phyloP scores from a whole-genome alignment of 306 rosid species.

The Castanospermum australe region DNA sequence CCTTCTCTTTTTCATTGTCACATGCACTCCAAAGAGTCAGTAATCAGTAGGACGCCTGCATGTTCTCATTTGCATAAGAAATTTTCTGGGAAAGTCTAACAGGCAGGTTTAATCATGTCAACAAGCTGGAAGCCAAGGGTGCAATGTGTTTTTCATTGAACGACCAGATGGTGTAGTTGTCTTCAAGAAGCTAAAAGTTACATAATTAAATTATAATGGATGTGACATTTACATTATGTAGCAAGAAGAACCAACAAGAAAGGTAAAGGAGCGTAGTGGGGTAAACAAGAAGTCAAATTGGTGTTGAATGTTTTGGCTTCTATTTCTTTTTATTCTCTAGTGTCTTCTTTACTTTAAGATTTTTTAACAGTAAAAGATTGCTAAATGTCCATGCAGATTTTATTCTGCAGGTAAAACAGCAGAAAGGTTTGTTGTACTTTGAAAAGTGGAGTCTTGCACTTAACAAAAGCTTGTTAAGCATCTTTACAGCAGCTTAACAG shows the following conservation, averaged over 20 bases:
- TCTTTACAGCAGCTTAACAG: conserved; percentile 33
- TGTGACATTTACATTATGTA: background rate
- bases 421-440: conserved; percentile 31
- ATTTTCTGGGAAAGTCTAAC: background rate
- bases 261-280: conserved; percentile 23
- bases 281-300: conserved; percentile 30
- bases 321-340: conserved; percentile 5
- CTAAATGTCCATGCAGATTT: conserved; percentile 28
- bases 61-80: background rate
- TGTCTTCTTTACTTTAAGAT: conserved; percentile 8
- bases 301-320: background rate
- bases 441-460: conserved; percentile 59
- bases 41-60: background rate
- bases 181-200: conserved; percentile 25
- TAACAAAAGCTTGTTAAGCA: conserved; percentile 59
- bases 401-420: conserved; percentile 31
- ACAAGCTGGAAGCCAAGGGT: conserved; percentile 15
- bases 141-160: background rate
- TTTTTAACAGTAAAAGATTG: conserved; percentile 21
- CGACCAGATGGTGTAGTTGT: background rate
- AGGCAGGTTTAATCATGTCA: background rate
- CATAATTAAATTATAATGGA: background rate
- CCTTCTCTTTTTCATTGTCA: background rate
- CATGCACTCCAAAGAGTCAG: background rate
- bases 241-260: conserved; percentile 25